Percentiles rank a stretch among this genome's conserved stretches.
Evolutionary conservation across 208 protist genomes (phyloP).

Genomic region (Hexamita inflata): DNA sequence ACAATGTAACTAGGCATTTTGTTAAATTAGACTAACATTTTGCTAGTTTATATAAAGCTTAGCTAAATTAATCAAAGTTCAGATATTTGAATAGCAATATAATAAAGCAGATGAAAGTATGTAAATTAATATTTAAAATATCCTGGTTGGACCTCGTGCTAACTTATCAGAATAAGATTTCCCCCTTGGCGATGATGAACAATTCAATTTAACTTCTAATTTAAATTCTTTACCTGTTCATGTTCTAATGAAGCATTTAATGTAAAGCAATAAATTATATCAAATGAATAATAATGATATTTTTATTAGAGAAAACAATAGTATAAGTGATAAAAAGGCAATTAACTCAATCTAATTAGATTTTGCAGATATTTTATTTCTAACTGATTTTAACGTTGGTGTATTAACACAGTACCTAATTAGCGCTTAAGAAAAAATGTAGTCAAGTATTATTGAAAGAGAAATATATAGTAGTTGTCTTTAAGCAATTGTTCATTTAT

Average conservation of each 20-base stretch:
- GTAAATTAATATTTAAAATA: neutral
- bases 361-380: neutral
- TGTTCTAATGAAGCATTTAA: neutral
- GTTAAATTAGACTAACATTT: neutral
- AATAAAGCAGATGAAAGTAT: neutral
- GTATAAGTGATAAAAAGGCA: neutral
- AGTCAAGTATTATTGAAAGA: neutral
- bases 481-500: neutral
- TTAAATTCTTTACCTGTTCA: neutral
- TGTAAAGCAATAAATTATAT: neutral
- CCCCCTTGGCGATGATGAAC: neutral
- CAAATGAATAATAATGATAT: neutral
- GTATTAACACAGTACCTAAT: neutral
- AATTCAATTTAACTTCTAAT: neutral
- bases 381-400: neutral
- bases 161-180: neutral
- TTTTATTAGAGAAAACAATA: neutral
- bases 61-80: neutral
- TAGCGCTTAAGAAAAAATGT: neutral
- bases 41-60: neutral
- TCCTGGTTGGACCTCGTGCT: neutral
- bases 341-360: neutral
- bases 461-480: neutral
- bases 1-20: neutral
- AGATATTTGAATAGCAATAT: neutral